These are phyloP conservation scores for Salix udensis DNA, from an alignment of 345 rosid species.

Conservation along the genomic window DNA sequence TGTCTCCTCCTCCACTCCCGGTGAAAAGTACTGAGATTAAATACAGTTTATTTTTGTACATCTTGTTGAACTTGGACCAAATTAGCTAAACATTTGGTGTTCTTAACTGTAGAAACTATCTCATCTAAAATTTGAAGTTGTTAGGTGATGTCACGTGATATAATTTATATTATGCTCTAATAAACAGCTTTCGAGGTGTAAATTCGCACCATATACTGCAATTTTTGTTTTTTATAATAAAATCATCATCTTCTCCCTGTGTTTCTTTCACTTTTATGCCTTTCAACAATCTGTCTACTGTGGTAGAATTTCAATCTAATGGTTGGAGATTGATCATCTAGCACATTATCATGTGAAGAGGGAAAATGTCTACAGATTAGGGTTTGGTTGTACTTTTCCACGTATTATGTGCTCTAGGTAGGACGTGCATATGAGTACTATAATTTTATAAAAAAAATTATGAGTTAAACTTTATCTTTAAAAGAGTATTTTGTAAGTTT, in stretches of 20 bases:
- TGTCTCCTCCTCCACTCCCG: too few relatives aligned
- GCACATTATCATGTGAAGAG: background rate
- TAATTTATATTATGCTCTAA: too few relatives aligned
- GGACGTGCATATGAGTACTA: background rate
- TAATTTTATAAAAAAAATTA: too few relatives aligned
- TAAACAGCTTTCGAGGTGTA: constrained; percentile 54
- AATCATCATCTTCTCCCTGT: background rate
- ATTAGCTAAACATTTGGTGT: too few relatives aligned
- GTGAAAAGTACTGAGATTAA: too few relatives aligned
- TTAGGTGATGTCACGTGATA: too few relatives aligned
- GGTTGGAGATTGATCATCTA: background rate
- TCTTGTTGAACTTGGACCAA: too few relatives aligned
- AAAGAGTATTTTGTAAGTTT: too few relatives aligned
- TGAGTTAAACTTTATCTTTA: too few relatives aligned
- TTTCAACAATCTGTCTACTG: background rate
- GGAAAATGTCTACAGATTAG: background rate
- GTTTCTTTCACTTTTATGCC: constrained; percentile 10
- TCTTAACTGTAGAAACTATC: too few relatives aligned
- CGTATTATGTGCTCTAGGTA: background rate
- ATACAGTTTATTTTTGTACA: too few relatives aligned
- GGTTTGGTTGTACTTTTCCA: constrained; percentile 10
- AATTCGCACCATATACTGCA: constrained; percentile 48
- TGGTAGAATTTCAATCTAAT: background rate
- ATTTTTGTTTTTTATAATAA: constrained; percentile 10
- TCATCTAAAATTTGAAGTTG: too few relatives aligned